Percentiles rank a stretch among this genome's conserved stretches.
phyloP scores from a whole-genome alignment of 331 rosid species.

The Ulmus americana region DNA sequence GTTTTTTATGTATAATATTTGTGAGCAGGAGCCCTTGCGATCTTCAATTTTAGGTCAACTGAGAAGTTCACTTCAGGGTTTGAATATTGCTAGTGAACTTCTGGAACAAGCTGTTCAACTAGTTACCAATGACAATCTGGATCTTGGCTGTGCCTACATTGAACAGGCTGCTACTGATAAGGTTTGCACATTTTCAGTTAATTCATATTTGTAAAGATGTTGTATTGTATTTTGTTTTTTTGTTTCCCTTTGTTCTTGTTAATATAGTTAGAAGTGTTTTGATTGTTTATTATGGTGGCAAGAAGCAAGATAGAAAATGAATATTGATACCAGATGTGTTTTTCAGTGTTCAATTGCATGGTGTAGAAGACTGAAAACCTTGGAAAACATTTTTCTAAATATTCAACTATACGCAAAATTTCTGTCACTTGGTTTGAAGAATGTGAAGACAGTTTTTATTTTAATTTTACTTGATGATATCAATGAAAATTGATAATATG shows the following conservation, averaged over 20 bases:
- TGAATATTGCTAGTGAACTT: conserved; percentile 54
- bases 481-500: background rate
- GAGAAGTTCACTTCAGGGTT: conserved; percentile 71
- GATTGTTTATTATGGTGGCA: background rate
- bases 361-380: background rate
- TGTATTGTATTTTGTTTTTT: background rate
- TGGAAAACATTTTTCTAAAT: background rate
- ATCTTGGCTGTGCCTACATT: conserved; percentile 95
- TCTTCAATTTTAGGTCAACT: conserved; percentile 73
- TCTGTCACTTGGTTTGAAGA: background rate
- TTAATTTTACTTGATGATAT: background rate
- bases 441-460: background rate
- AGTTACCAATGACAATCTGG: conserved; percentile 93
- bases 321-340: background rate
- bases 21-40: conserved; percentile 75
- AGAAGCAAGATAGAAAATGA: background rate
- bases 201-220: conserved; percentile 12
- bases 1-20: conserved; percentile 10
- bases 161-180: conserved; percentile 96
- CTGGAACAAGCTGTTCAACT: conserved; percentile 91
- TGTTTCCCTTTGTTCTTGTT: background rate
- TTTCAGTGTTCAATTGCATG: background rate
- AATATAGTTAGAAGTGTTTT: background rate
- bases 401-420: background rate
- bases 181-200: conserved; percentile 38